Percentiles rank a stretch among this genome's conserved stretches.
These are phyloP conservation scores for Aethionema arabicum DNA, from an alignment of 345 rosid species.

Conservation along the genomic window DNA sequence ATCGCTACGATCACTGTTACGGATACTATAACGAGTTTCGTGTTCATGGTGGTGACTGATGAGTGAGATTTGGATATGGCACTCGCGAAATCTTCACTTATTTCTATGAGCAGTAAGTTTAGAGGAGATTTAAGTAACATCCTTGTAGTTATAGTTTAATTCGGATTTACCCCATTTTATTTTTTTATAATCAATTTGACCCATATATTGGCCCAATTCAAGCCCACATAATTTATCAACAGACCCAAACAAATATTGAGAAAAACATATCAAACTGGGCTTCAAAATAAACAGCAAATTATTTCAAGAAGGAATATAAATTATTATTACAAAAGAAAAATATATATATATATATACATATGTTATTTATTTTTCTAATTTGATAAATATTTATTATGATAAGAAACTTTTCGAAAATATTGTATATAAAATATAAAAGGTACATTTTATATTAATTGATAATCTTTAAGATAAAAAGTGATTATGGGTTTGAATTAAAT, in stretches of 20 bases:
- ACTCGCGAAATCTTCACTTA: not conserved
- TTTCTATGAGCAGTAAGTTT: not conserved
- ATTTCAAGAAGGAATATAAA: no score
- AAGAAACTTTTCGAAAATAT: no score
- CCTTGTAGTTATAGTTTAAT: conserved; percentile 8
- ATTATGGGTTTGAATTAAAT: not conserved
- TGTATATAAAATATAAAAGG: no score
- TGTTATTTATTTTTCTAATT: no score
- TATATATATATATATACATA: no score
- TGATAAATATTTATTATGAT: no score
- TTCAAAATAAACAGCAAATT: no score
- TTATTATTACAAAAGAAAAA: no score
- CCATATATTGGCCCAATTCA: not conserved
- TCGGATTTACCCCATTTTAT: conserved; percentile 8
- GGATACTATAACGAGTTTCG: conserved; percentile 12
- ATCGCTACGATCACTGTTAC: conserved; percentile 23
- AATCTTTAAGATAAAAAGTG: conserved; percentile 8
- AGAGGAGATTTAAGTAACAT: not conserved
- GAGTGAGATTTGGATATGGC: conserved; percentile 9
- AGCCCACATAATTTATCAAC: no score
- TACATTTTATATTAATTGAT: not conserved
- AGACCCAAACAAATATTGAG: no score
- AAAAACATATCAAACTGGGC: no score
- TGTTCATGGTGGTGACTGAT: conserved; percentile 29
- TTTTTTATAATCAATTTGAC: conserved; percentile 4